Evolutionary conservation across 1,284 basidiomycete genomes (phyloP), one percentile per base, ranked within the genome.

Genomic region (Pascua guehoae): DNA sequence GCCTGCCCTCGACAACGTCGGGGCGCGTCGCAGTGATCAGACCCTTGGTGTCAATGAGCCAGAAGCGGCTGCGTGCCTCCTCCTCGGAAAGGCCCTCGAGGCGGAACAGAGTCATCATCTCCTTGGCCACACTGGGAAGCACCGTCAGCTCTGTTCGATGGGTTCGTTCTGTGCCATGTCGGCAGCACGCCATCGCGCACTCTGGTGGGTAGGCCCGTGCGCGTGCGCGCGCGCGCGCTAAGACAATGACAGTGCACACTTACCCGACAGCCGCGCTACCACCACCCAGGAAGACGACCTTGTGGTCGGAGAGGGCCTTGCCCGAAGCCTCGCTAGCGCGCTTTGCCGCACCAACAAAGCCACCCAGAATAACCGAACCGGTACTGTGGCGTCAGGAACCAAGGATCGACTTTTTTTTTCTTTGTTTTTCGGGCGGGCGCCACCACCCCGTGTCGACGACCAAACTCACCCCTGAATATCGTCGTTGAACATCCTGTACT

Each of bases 281-380:
- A 51, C 74, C 74, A 53, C 74, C 74, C 49, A 91, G 86, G 83
- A 96, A 95, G 46, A 96, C 84, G 65, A 96, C 91, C 57, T 86
- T 85, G 72, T 96, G 93, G 51, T 88, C 85, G 51, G 80, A 80
- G 36, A 92, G 78, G 14, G 86, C 82, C 32, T 79, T 79, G 4
- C 86, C 86, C 18, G 88, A 88, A 5, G 88, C 88, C 16, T 82
- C 82, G 41, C 85, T 84, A 1, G 88, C 84, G 42, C 91, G 81
- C 64, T 86, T 85, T 42, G 92, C 91, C 32, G 93, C 93, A 66
- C 91, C 91, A 68, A 93, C 78, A 79, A 96, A 89, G 12, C 93
- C 93, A 42, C 87, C 88, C 46, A 97, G 85, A 47, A 96, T 88
- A 64, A 97, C 93, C 40, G 89, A 89, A 32, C 91, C 91, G 1